Base-by-base conservation (phyloP, 208 protist genomes). In the Trypanosoma platydactyli region DNA sequence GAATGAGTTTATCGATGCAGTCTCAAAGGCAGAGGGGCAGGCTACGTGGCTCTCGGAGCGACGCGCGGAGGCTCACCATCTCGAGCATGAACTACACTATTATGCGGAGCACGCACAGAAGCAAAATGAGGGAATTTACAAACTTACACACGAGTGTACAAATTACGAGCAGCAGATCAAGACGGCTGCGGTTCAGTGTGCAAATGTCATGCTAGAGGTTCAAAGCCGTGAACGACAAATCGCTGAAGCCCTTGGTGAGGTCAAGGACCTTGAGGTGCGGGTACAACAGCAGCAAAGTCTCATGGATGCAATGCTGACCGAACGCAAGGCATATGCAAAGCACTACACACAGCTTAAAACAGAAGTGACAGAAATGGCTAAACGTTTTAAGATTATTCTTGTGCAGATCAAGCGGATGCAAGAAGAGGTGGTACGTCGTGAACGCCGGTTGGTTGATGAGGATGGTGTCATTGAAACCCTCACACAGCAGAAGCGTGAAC, bases 261-360 rank as follows among this genome's bases (percentile, higher is more conserved):
- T 95, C 22, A 56, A 65, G 3, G 92, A 97, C 29, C 73, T 81
- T 73, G 86, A 89, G 71, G 64, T 52, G 0, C 68, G 77, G 11
- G 64, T 92, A 24, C 67, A 76, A 50, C 81, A 86, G 77, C 79
- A 89, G 68, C 94, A 96, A 58, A 80, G 62, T 44, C 45, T 85
- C n/a, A 81, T 99, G 16, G 97, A 98, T 55, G 78, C 91, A 30
- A 92, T 99, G 35, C 68, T 98, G 24, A 70, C 79, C 22, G 98
- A 99, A 66, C 81, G 98, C 30, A 99, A 99, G 75, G 69, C 97
- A 3, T 99, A 98, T 76, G 96, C 86, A 33, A 98, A 98, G 71
- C 96, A 98, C 73, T 83, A 98, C 46, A 85, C 95, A 52, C 93
- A 99, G 68, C 77, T 98, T 12, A 91, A 98, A 44, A 82, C 94